These are phyloP conservation scores for Crithidia thermophila DNA, from an alignment of 208 protist genomes.

Conservation along the genomic window DNA sequence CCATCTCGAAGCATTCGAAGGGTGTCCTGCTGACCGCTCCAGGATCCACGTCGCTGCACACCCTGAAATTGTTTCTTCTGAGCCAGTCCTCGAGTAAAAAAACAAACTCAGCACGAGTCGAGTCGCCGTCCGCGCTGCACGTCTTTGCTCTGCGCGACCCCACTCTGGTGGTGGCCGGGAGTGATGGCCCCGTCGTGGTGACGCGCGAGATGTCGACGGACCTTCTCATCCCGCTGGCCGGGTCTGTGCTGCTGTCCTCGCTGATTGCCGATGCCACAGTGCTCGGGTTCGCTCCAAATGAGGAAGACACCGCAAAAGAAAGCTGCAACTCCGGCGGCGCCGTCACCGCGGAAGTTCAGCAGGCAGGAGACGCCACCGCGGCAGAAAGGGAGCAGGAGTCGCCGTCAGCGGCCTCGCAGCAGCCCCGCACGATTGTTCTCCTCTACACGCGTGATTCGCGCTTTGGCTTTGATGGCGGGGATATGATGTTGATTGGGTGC, in stretches of 20 bases:
- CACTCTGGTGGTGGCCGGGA: neutral
- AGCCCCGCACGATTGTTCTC: slow-evolving; percentile 13
- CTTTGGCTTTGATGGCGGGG: slow-evolving; percentile 16
- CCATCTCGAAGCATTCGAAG: neutral
- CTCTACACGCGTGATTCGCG: slow-evolving; percentile 18
- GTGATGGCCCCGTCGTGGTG: slow-evolving; percentile 1
- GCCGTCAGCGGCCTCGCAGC: neutral
- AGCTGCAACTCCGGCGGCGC: no score
- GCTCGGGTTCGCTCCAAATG: neutral
- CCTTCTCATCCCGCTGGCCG: slow-evolving; percentile 2
- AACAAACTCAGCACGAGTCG: no score
- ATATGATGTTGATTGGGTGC: slow-evolving; percentile 19
- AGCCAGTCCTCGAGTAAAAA: neutral
- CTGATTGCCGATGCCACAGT: neutral
- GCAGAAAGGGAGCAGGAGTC: neutral
- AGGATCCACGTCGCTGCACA: slow-evolving; percentile 1
- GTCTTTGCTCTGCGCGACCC: slow-evolving; percentile 18
- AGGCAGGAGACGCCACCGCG: neutral
- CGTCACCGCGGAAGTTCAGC: no score
- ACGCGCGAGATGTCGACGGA: slow-evolving; percentile 11
- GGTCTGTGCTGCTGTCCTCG: neutral
- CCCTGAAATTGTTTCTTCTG: slow-evolving; percentile 16
- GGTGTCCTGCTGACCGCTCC: slow-evolving; percentile 21
- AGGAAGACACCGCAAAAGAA: neutral
- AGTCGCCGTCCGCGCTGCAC: slow-evolving; percentile 9